Evolutionary conservation across 768 basidiomycete genomes (phyloP), one percentile per base, ranked within the genome.

Genomic region (Tubosaeta sp.): DNA sequence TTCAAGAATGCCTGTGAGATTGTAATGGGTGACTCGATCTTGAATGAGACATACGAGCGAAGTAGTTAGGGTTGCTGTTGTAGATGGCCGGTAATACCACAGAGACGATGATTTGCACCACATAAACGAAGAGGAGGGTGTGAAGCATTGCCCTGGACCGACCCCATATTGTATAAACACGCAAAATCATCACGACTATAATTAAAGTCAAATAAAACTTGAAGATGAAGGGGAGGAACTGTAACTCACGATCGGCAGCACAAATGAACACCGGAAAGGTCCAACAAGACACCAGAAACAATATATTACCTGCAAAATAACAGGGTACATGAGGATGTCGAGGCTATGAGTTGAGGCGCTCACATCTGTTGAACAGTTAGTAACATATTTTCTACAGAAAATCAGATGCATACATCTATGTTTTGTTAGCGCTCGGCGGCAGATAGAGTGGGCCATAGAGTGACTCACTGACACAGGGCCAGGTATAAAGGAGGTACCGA

Each of bases 101-200:
- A 19, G 34, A 31, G 6, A 49, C 10, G 4, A 59, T 12, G 13
- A 39, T 3, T 12, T 50, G 42, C 19, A 41, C 26, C 6, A 44
- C 11, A 29, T 17, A 60, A 27, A 59, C 12, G 8, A 31, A 19
- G 14, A 53, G 19, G 2, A 60, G 50, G 41, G 42, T 2, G 5
- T 2, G 38, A 12, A 60, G 43, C 1, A 60, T 41, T 11, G 27
- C 9, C 32, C 34, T 60, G 13, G 52, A 60, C 16, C 26, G 52
- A n/a, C 25, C 32, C 49, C 53, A 59, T 44, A 59, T 49, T 35
- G 56, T 43, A 47, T 59, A 59, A 1, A 59, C 56, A 0, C 57
- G 44, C 12, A 60, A 25, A 16, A 60, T 38, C 58, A 60, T 60
- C n/a, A 59, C 16, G 5, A 59, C 59, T 60, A 4, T 12, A 37